phyloP scores from a whole-genome alignment of 148 eudicot genomes.

The Heliamphora exappendiculata region DNA sequence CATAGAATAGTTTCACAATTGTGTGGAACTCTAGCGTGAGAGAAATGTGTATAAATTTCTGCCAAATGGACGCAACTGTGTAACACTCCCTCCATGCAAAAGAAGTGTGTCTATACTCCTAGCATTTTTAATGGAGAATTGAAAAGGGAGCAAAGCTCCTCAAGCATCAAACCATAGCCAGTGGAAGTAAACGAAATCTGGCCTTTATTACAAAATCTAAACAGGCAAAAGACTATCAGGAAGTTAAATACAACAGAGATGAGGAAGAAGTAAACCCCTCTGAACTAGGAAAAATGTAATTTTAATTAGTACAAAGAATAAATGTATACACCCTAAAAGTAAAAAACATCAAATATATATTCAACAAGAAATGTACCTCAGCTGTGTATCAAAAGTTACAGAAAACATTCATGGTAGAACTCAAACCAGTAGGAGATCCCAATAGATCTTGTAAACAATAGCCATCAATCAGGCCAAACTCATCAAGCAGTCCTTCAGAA shows the following conservation, averaged over 20 bases:
- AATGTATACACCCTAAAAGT: neutral
- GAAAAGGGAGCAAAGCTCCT: neutral
- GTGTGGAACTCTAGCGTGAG: too few species aligned
- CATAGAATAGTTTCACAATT: too few species aligned
- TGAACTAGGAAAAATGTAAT: neutral
- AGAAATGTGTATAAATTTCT: too few species aligned
- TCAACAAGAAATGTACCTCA: constrained; percentile 7
- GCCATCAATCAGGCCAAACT: constrained; percentile 29
- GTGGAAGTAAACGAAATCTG: neutral
- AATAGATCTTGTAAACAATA: constrained; percentile 23
- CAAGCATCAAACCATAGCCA: neutral
- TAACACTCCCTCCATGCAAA: too few species aligned
- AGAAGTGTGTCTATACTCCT: too few species aligned
- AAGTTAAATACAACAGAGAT: neutral
- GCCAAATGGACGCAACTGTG: too few species aligned
- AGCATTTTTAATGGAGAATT: neutral
- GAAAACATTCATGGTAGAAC: constrained; percentile 27
- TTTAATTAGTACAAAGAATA: neutral
- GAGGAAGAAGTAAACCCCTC: neutral
- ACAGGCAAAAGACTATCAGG: neutral
- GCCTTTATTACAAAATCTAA: neutral
- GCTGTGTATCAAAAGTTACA: constrained; percentile 18
- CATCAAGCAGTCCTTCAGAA: constrained; percentile 39
- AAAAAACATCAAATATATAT: neutral
- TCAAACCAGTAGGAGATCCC: constrained; percentile 20